These are phyloP conservation scores for Salix viminalis DNA, from an alignment of 345 rosid genomes.

Conservation along the genomic window DNA sequence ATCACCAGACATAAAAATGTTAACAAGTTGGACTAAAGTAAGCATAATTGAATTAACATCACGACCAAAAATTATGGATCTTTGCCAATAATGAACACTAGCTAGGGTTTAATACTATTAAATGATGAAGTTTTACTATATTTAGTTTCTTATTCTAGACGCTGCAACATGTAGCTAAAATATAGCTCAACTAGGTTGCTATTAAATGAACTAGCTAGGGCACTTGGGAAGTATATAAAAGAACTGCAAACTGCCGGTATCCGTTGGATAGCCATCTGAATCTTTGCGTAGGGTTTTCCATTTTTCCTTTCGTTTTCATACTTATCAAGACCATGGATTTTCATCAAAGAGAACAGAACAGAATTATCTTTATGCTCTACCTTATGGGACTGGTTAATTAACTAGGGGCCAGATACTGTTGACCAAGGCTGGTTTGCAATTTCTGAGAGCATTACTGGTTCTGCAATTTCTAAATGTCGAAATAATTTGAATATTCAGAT, in stretches of 20 bases:
- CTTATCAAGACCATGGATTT: neutral
- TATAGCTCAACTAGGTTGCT: neutral
- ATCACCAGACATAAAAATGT: no score
- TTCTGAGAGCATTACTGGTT: neutral
- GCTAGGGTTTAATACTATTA: neutral
- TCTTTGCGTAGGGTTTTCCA: neutral
- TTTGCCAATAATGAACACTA: neutral
- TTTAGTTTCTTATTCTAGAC: neutral
- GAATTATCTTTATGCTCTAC: neutral
- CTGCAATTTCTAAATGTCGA: neutral
- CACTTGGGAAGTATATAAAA: neutral
- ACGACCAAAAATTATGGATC: neutral
- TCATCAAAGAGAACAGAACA: neutral
- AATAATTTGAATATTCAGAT: neutral
- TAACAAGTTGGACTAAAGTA: no score
- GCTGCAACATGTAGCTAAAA: neutral
- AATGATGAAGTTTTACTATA: neutral
- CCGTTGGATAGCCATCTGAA: neutral
- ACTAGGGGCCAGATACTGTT: neutral
- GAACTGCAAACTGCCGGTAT: neutral
- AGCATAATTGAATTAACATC: neutral
- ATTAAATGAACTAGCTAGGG: neutral
- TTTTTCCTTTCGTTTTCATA: neutral
- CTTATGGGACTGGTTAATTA: neutral
- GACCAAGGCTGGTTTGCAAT: neutral